Percentiles rank a stretch among this genome's conserved stretches.
phyloP scores from a whole-genome alignment of 371 early-diverging fungal genomes.

The Syncephalastrum contaminatum region DNA sequence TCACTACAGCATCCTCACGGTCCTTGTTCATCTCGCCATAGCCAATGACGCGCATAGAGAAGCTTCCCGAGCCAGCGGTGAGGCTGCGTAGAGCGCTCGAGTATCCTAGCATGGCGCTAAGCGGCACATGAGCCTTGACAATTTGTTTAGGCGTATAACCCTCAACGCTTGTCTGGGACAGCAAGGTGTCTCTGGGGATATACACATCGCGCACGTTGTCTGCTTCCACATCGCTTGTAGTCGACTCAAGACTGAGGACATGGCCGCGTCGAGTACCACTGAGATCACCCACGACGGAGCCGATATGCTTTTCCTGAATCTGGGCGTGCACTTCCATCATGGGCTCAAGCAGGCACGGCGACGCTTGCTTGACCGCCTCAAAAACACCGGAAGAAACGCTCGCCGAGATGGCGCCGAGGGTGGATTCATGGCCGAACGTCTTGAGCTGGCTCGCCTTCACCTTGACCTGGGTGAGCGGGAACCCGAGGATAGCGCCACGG shows the following conservation, averaged over 20 bases:
- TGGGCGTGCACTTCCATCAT: constrained; percentile 79
- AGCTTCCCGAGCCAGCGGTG: constrained; percentile 83
- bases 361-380: constrained; percentile 57
- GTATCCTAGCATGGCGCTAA: constrained; percentile 88
- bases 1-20: constrained; percentile 67
- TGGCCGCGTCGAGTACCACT: constrained; percentile 78
- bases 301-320: constrained; percentile 75
- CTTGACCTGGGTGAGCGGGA: constrained; percentile 69
- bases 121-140: constrained; percentile 74
- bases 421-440: constrained; percentile 67
- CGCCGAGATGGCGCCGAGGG: constrained; percentile 64
- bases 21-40: constrained; percentile 79
- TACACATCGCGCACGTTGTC: constrained; percentile 27
- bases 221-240: constrained; percentile 27
- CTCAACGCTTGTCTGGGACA: constrained; percentile 27
- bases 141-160: constrained; percentile 47
- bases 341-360: constrained; percentile 79
- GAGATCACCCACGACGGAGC: constrained; percentile 79
- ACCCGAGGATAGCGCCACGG: constrained; percentile 81
- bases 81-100: constrained; percentile 80
- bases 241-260: constrained; percentile 52
- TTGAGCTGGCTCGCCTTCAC: constrained; percentile 55
- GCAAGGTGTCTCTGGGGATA: constrained; percentile 52
- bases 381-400: constrained; percentile 64
- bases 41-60: constrained; percentile 84